phyloP scores from a whole-genome alignment of 2,329 filamentous ascomycete species.

The Calonectria leucothoes region DNA sequence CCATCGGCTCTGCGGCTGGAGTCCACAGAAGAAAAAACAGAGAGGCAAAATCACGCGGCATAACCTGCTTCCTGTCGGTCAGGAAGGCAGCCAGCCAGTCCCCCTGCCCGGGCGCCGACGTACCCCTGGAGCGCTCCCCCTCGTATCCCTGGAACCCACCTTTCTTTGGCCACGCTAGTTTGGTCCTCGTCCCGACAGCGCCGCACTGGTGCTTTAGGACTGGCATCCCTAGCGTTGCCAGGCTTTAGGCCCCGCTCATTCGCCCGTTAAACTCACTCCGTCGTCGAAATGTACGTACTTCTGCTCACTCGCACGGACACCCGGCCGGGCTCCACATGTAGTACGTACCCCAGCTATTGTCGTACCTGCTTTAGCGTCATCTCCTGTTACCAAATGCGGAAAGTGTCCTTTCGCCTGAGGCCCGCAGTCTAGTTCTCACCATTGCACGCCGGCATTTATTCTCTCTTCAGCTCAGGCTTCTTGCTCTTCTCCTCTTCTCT shows the following conservation, averaged over 20 bases:
- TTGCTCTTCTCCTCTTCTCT: constrained; percentile 30
- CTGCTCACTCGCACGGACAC: neutral
- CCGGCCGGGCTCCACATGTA: neutral
- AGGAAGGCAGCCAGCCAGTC: neutral
- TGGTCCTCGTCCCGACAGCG: neutral
- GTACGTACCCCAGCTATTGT: constrained; percentile 15
- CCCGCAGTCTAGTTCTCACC: constrained; percentile 17
- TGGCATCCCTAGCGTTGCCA: neutral
- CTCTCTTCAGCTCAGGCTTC: constrained; percentile 28
- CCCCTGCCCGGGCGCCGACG: neutral
- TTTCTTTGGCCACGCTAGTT: neutral
- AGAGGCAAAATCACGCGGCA: neutral
- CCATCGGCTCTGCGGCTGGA: neutral
- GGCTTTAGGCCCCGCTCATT: neutral
- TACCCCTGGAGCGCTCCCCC: neutral
- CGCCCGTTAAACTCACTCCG: constrained; percentile 11
- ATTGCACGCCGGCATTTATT: constrained; percentile 41
- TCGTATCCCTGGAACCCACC: neutral
- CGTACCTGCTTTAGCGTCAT: constrained; percentile 29
- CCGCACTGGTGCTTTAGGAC: neutral
- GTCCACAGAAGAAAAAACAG: neutral
- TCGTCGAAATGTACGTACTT: neutral
- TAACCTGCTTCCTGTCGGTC: neutral
- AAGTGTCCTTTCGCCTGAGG: constrained; percentile 23
- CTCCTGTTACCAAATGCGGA: constrained; percentile 3